Conservation (phyloP, 176 grass and related monocot genomes). For the Phoenix roebelenii region DNA sequence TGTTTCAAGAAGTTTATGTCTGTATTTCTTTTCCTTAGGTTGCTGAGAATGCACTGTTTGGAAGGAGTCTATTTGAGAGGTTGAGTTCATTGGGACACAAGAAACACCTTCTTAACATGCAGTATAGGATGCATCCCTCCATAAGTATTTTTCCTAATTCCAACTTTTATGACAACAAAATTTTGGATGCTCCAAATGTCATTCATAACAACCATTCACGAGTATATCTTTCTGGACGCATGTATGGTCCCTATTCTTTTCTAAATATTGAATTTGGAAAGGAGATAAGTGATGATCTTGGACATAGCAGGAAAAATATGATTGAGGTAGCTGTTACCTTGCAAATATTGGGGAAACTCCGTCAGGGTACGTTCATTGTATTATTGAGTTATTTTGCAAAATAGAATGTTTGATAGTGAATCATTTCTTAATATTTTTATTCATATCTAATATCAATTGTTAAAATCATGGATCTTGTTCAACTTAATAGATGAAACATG, state of each 20-base stretch:
- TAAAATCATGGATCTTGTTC: too few species aligned
- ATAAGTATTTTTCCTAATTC: constrained; percentile 72
- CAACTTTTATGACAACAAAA: constrained; percentile 55
- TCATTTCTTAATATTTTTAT: neutral
- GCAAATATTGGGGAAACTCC: constrained; percentile 32
- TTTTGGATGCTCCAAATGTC: constrained; percentile 62
- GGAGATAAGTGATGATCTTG: constrained; percentile 37
- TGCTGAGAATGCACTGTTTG: constrained; percentile 44
- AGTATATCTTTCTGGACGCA: constrained; percentile 35
- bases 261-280: constrained; percentile 45
- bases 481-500: too few species aligned
- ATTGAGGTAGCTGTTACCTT: constrained; percentile 37
- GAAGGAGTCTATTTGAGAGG: constrained; percentile 68
- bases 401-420: constrained; percentile 18
- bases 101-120: constrained; percentile 62
- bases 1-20: too few species aligned
- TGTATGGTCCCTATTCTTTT: constrained; percentile 74
- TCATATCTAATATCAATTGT: neutral
- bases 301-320: constrained; percentile 49
- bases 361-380: constrained; percentile 25
- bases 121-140: constrained; percentile 81
- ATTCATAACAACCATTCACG: constrained; percentile 30
- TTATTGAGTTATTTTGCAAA: constrained; percentile 25
- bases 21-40: constrained; percentile 24
- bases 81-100: constrained; percentile 61